Conservation (phyloP, 164 flowering plant genomes). For the Saururus chinensis region DNA sequence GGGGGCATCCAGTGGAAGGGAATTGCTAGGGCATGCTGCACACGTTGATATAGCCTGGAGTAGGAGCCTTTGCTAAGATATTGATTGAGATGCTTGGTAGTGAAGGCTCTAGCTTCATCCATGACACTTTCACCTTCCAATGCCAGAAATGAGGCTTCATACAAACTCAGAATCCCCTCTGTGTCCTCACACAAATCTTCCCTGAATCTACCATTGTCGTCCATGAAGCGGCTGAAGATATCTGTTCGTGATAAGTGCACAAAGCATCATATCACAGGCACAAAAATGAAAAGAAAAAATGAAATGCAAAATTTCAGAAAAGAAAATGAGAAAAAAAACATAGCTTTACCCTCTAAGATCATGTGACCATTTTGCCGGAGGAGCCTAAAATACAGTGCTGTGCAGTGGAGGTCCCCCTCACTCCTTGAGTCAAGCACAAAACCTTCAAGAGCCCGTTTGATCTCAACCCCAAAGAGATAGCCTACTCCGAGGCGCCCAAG, state of each 20-base stretch:
- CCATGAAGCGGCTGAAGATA: conserved; percentile 17
- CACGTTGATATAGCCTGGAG: conserved; percentile 4
- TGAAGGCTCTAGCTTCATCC: conserved; percentile 20
- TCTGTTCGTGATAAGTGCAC: conserved; percentile 7
- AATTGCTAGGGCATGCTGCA: conserved; percentile 23
- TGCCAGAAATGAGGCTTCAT: conserved; percentile 30
- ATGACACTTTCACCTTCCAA: conserved; percentile 20
- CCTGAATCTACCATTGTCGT: conserved; percentile 17
- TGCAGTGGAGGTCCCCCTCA: too few relatives aligned
- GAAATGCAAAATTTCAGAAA: too few relatives aligned
- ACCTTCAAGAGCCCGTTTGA: neutral
- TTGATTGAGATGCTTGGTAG: conserved; percentile 11
- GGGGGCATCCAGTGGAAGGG: conserved; percentile 26
- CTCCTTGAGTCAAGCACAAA: neutral
- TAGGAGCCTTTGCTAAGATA: conserved; percentile 1
- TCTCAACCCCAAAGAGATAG: neutral
- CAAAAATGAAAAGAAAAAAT: too few relatives aligned
- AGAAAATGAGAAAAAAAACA: too few relatives aligned
- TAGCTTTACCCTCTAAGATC: too few relatives aligned
- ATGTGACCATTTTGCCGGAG: neutral
- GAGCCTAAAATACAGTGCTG: too few relatives aligned
- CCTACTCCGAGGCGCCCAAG: too few relatives aligned
- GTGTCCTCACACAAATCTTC: conserved; percentile 6
- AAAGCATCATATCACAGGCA: too few relatives aligned
- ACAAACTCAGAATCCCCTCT: conserved; percentile 25